Conservation (phyloP, 345 rosid genomes). For the Linum tenue region DNA sequence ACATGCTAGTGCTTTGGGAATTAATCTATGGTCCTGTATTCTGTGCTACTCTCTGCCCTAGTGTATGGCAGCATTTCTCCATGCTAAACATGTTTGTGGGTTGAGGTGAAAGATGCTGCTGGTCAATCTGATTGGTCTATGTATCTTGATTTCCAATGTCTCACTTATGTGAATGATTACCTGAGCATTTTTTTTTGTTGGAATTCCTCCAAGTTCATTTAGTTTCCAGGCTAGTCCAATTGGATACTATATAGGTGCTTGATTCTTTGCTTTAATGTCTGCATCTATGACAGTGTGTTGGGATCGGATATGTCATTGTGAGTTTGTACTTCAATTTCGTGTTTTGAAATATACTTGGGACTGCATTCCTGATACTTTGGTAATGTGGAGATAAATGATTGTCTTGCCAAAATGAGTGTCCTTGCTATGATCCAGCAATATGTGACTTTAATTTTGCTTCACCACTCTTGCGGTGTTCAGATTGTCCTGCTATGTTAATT, state of each 20-base stretch:
- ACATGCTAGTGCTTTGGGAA: background rate
- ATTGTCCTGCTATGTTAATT: background rate
- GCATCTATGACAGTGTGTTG: background rate
- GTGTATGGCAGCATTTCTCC: background rate
- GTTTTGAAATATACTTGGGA: background rate
- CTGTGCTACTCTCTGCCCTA: background rate
- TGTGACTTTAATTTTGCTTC: background rate
- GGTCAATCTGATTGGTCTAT: background rate
- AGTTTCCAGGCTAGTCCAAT: background rate
- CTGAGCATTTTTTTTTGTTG: background rate
- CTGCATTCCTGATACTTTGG: background rate
- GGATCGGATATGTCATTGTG: background rate
- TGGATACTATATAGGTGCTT: background rate
- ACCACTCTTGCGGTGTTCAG: background rate
- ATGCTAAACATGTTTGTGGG: too few relatives aligned
- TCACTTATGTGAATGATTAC: background rate
- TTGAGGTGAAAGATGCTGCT: background rate
- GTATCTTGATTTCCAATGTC: too few relatives aligned
- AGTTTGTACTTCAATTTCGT: background rate
- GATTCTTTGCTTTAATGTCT: background rate
- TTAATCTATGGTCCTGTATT: background rate
- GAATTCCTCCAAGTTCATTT: background rate
- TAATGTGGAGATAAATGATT: background rate
- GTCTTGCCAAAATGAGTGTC: background rate
- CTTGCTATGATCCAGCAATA: too few relatives aligned